Conservation (phyloP, 2,329 filamentous ascomycete species). For the Colletotrichum kahawae region DNA sequence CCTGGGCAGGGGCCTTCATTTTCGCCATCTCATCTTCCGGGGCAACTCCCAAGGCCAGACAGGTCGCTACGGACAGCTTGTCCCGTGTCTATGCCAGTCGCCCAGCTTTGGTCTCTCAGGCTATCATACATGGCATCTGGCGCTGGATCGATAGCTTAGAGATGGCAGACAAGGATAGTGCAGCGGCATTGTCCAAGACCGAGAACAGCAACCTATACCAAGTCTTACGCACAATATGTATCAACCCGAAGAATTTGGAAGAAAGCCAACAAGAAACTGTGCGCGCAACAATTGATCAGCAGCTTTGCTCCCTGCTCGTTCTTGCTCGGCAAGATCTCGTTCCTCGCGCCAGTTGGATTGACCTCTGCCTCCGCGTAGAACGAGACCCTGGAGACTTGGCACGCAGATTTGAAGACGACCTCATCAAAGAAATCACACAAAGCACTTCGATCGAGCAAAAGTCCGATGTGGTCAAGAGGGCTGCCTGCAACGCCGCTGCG, state of each 20-base stretch:
- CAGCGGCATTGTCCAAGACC: conserved; percentile 68
- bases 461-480: conserved; percentile 57
- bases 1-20: conserved; percentile 88
- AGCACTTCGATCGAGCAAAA: conserved; percentile 55
- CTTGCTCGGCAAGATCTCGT: conserved; percentile 80
- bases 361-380: conserved; percentile 78
- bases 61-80: conserved; percentile 65
- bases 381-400: conserved; percentile 85
- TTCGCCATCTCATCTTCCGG: conserved; percentile 72
- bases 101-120: conserved; percentile 62
- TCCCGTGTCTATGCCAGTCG: conserved; percentile 67
- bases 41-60: conserved; percentile 67
- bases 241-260: conserved; percentile 58
- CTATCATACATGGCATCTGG: conserved; percentile 79
- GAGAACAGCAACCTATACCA: conserved; percentile 68
- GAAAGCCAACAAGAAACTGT: conserved; percentile 45
- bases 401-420: conserved; percentile 62
- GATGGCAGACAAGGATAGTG: conserved; percentile 77
- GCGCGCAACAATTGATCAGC: conserved; percentile 50
- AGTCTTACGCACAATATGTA: conserved; percentile 67
- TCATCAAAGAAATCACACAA: conserved; percentile 70
- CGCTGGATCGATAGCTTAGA: conserved; percentile 74
- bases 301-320: conserved; percentile 79
- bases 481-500: conserved; percentile 84
- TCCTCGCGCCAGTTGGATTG: conserved; percentile 85